Evolutionary conservation across 306 rosid species (phyloP).

Genomic region (Urtica urens): DNA sequence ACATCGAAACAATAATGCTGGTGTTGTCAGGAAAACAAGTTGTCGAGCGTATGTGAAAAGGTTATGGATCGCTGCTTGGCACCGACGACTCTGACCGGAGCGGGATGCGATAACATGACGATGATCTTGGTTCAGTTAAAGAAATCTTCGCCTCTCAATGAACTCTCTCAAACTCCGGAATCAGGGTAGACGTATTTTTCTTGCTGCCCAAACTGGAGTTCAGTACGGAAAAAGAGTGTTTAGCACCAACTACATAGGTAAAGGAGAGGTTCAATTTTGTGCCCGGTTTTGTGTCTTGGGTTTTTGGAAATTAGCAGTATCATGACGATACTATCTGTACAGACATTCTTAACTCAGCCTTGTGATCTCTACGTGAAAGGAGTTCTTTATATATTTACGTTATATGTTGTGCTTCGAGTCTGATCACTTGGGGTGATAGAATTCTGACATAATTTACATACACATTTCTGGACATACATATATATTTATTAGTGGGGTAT

Average conservation of each 20-base stretch:
- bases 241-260: neutral
- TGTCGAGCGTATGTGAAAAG: slow-evolving; percentile 70
- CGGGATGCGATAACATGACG: slow-evolving; percentile 98
- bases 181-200: slow-evolving; percentile 18
- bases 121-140: slow-evolving; percentile 89
- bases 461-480: too few species aligned
- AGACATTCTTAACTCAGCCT: slow-evolving; percentile 4
- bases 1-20: too few species aligned
- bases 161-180: slow-evolving; percentile 18
- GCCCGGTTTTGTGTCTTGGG: slow-evolving; percentile 8
- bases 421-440: too few species aligned
- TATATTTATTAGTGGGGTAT: too few species aligned
- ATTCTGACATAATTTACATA: too few species aligned
- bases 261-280: neutral
- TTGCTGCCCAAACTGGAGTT: neutral
- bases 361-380: slow-evolving; percentile 1
- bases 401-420: too few species aligned
- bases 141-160: slow-evolving; percentile 35
- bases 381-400: too few species aligned
- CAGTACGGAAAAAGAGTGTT: neutral
- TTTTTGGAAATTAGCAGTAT: slow-evolving; percentile 5
- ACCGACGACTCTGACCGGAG: slow-evolving; percentile 68
- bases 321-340: slow-evolving; percentile 20
- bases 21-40: slow-evolving; percentile 74
- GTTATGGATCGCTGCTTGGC: slow-evolving; percentile 87